These are phyloP conservation scores for Aspergillus ochraceoroseus DNA, from an alignment of 2,329 filamentous ascomycete genomes.

Conservation along the genomic window DNA sequence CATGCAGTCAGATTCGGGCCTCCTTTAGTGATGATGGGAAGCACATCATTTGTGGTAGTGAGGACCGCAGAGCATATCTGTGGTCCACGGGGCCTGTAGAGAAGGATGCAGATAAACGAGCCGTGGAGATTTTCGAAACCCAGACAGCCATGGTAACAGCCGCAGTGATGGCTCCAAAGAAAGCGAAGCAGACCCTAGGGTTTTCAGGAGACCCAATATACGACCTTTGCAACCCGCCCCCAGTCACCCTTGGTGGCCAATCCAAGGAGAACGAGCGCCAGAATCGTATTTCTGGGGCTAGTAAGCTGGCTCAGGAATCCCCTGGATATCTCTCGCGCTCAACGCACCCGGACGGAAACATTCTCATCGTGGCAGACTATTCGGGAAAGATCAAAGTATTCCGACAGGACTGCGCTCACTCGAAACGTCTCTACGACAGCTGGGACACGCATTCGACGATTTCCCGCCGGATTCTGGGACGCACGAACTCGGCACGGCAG, in stretches of 20 bases:
- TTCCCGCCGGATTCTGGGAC: constrained; percentile 59
- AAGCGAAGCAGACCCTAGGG: constrained; percentile 70
- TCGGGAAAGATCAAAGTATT: constrained; percentile 89
- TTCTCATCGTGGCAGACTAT: constrained; percentile 86
- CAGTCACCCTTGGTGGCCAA: constrained; percentile 71
- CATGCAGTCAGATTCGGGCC: constrained; percentile 83
- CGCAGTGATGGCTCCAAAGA: constrained; percentile 77
- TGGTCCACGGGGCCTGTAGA: constrained; percentile 67
- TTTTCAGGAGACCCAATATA: constrained; percentile 88
- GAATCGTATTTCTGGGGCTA: constrained; percentile 30
- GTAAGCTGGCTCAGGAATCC: constrained; percentile 57
- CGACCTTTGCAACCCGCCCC: constrained; percentile 91
- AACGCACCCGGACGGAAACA: constrained; percentile 74
- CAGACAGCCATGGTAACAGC: constrained; percentile 83
- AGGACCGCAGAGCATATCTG: constrained; percentile 83
- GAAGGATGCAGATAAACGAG: constrained; percentile 70
- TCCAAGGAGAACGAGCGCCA: constrained; percentile 25
- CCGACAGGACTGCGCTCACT: constrained; percentile 83
- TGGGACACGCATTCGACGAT: constrained; percentile 76
- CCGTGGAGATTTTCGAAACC: constrained; percentile 85
- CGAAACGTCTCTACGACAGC: constrained; percentile 68
- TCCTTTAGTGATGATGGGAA: constrained; percentile 79
- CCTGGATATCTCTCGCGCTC: constrained; percentile 73
- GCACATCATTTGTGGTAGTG: constrained; percentile 88
- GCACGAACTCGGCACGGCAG: constrained; percentile 54